Percentiles rank a stretch among this genome's conserved stretches.
Evolutionary conservation across 148 eudicot species (phyloP).

Genomic region (Rhododendron williamsianum): DNA sequence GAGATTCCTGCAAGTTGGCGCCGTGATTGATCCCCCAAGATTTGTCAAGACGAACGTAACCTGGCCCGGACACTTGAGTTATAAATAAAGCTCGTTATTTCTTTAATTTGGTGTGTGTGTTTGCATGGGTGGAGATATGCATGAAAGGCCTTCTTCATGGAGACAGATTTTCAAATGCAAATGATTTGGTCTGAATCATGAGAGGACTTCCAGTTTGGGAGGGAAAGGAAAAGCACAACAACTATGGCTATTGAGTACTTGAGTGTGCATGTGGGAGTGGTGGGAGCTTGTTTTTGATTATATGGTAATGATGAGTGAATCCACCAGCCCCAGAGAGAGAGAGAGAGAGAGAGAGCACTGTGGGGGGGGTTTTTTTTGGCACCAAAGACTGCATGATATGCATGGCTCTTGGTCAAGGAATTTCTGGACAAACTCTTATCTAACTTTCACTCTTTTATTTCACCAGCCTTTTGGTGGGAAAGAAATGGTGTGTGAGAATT

Average conservation of each 20-base stretch:
- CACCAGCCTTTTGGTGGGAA: not conserved
- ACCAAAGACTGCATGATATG: not conserved
- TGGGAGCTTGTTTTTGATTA: slow-evolving; percentile 21
- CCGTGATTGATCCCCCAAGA: not conserved
- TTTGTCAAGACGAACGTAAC: no score
- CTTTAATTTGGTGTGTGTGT: not conserved
- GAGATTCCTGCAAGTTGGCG: not conserved
- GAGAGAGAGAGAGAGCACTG: not conserved
- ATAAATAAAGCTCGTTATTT: not conserved
- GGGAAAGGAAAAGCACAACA: slow-evolving; percentile 4
- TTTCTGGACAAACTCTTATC: not conserved
- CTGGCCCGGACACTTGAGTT: not conserved
- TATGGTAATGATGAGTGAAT: slow-evolving; percentile 32
- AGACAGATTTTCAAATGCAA: slow-evolving; percentile 39
- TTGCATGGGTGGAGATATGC: slow-evolving; percentile 8
- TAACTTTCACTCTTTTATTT: not conserved
- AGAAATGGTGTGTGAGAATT: not conserved
- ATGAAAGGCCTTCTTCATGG: slow-evolving; percentile 14
- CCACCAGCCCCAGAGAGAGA: slow-evolving; percentile 20
- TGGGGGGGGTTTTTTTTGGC: not conserved
- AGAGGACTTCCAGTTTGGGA: slow-evolving; percentile 2
- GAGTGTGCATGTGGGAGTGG: not conserved
- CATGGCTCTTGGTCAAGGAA: not conserved
- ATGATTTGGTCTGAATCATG: slow-evolving; percentile 30
- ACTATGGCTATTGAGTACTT: not conserved